Base-by-base conservation (phyloP, 2,329 filamentous ascomycete species). In the Epichloe uncinata region DNA sequence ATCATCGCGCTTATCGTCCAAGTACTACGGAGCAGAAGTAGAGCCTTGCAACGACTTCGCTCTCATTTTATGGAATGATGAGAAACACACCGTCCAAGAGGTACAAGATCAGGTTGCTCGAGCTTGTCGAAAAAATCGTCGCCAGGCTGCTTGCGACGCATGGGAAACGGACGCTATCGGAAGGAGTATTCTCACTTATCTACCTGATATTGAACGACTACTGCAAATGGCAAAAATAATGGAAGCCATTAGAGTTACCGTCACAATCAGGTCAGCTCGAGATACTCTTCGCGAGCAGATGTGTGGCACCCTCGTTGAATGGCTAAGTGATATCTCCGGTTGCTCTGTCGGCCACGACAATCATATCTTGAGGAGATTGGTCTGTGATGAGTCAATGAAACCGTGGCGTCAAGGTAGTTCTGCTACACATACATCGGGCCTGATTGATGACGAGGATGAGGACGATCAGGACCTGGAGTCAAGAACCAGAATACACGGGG, bases 221-320 rank as follows among this genome's bases (percentile, higher is more conserved):
- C 72, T 98, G 15, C 70, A 71, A 13, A 90, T 93, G 66, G 87
- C 90, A 5, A 85, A 81, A 55, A 82, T 93, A 20, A 86, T 98
- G 56, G 93, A 98, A 66, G 84, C 95, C 53, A 96, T 98, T 65
- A 90, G 95, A 63, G 81, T 98, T 51, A 97, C 93, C 0, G 88
- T 96, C 45, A 98, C 93, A 0, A 89, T 98, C 53, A 81, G 93
- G 42, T 95, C 91, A 9, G 82, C 93, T 5, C 79, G 94, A 58
- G 93, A 98, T 67, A 97, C 89, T 0, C 98, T 97, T 69, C 79
- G 93, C 52, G 93, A 98, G 64, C 87, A 97, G 64, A 98, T 98
- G 94, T 96, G 90, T 59, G 89, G 87, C n/a, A 88, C 89, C 15
- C 91, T 98, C 53, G 85, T 98, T 49, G 90, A 96, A 59, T 98